Conservation (phyloP, 805 yeast species). For the Ogataea trehalophila region DNA sequence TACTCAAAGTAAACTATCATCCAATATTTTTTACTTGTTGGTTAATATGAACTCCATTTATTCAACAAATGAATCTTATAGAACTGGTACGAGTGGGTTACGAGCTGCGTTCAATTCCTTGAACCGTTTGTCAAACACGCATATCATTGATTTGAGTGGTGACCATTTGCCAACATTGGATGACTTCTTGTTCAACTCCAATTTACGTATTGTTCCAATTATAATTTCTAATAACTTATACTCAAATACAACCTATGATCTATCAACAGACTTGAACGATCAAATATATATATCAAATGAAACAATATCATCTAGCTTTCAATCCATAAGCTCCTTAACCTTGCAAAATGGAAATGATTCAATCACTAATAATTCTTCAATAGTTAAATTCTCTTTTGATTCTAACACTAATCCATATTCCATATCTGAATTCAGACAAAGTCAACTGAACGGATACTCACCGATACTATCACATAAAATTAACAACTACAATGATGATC, state of each 20-base stretch:
- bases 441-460: slow-evolving; percentile 54
- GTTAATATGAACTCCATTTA: slow-evolving; percentile 31
- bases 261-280: slow-evolving; percentile 12
- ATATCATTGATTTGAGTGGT: background rate
- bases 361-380: background rate
- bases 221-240: slow-evolving; percentile 27
- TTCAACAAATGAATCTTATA: background rate
- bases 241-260: slow-evolving; percentile 28
- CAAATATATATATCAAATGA: slow-evolving; percentile 6
- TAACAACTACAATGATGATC: slow-evolving; percentile 18
- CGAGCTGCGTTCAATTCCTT: slow-evolving; percentile 4
- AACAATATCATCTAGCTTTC: slow-evolving; percentile 1
- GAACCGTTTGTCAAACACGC: background rate
- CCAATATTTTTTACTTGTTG: slow-evolving; percentile 38
- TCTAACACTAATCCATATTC: slow-evolving; percentile 34
- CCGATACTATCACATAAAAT: slow-evolving; percentile 51
- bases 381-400: slow-evolving; percentile 33
- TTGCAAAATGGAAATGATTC: background rate
- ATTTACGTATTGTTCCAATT: slow-evolving; percentile 34
- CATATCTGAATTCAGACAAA: slow-evolving; percentile 31
- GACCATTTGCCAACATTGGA: slow-evolving; percentile 33
- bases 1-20: slow-evolving; percentile 44
- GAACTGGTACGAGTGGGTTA: slow-evolving; percentile 10
- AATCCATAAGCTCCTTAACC: background rate
- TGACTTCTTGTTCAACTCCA: slow-evolving; percentile 30